Conservation (phyloP, 352 stramenopile species). For the Pythium grandisporangium region DNA sequence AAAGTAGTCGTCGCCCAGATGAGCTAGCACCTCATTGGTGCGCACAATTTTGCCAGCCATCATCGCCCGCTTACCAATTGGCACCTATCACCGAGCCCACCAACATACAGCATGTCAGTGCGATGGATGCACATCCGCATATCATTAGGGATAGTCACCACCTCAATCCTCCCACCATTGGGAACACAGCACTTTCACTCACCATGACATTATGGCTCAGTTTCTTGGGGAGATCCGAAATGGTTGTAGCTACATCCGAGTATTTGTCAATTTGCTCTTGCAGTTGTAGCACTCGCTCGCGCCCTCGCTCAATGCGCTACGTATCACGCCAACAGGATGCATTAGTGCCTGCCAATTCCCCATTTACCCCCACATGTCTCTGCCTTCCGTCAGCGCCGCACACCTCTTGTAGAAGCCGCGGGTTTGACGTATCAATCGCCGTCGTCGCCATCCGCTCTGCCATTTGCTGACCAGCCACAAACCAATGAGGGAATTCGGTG, state of each 20-base stretch:
- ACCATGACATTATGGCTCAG: constrained; percentile 78
- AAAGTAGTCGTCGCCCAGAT: constrained; percentile 78
- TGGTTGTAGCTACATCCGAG: constrained; percentile 32
- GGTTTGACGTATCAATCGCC: constrained; percentile 26
- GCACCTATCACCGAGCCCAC: too few relatives aligned
- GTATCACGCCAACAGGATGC: too few relatives aligned
- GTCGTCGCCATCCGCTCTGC: too few relatives aligned
- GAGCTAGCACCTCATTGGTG: constrained; percentile 76
- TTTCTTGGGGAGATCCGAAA: constrained; percentile 68
- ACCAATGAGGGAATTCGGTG: too few relatives aligned
- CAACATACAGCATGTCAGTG: too few relatives aligned
- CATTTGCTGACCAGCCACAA: too few relatives aligned
- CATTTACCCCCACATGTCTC: too few relatives aligned
- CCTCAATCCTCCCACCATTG: too few relatives aligned
- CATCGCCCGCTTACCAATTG: constrained; percentile 77
- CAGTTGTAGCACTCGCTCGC: constrained; percentile 35
- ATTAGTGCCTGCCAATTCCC: too few relatives aligned
- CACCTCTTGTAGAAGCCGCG: constrained; percentile 56
- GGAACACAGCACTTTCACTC: too few relatives aligned
- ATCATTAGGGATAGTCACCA: too few relatives aligned
- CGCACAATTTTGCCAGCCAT: constrained; percentile 75
- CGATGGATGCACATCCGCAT: neutral
- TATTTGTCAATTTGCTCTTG: constrained; percentile 50
- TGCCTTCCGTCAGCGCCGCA: too few relatives aligned
- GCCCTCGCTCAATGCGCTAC: constrained; percentile 48